A percentile compares a stretch with the other conserved stretches of the same genome.
Evolutionary conservation across 2,329 filamentous ascomycete species (phyloP).

Genomic region (Ceratocystis lukuohia): DNA sequence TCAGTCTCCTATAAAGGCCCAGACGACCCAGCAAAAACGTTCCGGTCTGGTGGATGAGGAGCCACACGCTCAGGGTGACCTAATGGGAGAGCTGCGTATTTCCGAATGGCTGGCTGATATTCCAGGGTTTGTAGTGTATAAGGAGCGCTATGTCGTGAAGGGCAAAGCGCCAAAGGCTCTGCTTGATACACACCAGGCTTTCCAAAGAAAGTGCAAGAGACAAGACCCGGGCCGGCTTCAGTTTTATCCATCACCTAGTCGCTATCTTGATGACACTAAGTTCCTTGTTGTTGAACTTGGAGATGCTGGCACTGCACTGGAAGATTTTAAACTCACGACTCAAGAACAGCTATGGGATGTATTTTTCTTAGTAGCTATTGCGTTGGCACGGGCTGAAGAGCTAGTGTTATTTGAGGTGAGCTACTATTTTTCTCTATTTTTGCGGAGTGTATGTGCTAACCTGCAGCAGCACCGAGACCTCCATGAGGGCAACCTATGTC

Average conservation of each 20-base stretch:
- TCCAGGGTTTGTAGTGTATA: slow-evolving; percentile 52
- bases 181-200: slow-evolving; percentile 46
- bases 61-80: slow-evolving; percentile 40
- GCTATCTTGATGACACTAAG: slow-evolving; percentile 43
- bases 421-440: background rate
- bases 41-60: slow-evolving; percentile 46
- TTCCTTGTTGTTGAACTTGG: slow-evolving; percentile 52
- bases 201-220: slow-evolving; percentile 40
- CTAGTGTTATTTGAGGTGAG: slow-evolving; percentile 46
- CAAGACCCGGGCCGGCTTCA: slow-evolving; percentile 44
- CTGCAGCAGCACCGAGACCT: slow-evolving; percentile 45
- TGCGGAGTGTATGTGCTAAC: slow-evolving; percentile 2
- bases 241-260: slow-evolving; percentile 48
- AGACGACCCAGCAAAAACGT: slow-evolving; percentile 42
- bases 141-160: slow-evolving; percentile 47
- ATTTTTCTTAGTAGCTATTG: slow-evolving; percentile 46
- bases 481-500: slow-evolving; percentile 52
- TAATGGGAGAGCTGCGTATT: slow-evolving; percentile 47
- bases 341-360: slow-evolving; percentile 48
- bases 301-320: slow-evolving; percentile 46
- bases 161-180: slow-evolving; percentile 41
- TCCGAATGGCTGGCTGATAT: slow-evolving; percentile 52
- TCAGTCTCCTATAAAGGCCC: slow-evolving; percentile 42
- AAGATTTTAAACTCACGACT: slow-evolving; percentile 40
- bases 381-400: slow-evolving; percentile 46